Conservation (phyloP, 2,329 filamentous ascomycete species). For the Mollisia scopiformis region DNA sequence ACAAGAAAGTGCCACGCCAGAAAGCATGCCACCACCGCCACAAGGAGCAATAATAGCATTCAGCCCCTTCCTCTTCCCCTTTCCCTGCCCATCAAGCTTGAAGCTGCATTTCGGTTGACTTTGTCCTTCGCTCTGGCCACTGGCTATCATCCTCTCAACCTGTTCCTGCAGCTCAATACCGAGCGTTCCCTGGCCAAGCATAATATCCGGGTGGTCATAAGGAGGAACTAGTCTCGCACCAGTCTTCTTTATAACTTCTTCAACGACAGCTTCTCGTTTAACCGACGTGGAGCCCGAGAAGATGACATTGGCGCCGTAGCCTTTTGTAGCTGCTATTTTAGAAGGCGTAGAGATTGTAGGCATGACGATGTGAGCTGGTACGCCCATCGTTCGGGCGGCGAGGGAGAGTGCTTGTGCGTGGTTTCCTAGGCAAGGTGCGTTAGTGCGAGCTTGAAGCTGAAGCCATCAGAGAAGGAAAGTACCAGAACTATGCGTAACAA, state of each 20-base stretch:
- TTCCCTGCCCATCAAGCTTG: slow-evolving; percentile 9
- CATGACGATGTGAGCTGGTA: slow-evolving; percentile 92
- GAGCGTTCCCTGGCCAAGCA: slow-evolving; percentile 90
- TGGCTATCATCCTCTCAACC: slow-evolving; percentile 56
- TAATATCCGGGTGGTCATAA: slow-evolving; percentile 90
- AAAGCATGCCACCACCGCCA: slow-evolving; percentile 87
- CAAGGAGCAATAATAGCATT: slow-evolving; percentile 81
- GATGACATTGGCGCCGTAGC: slow-evolving; percentile 76
- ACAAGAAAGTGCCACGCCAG: slow-evolving; percentile 78
- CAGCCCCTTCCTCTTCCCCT: slow-evolving; percentile 42
- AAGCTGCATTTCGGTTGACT: slow-evolving; percentile 21
- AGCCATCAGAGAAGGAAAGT: slow-evolving; percentile 27
- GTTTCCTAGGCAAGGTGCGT: slow-evolving; percentile 65
- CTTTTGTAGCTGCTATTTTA: slow-evolving; percentile 82
- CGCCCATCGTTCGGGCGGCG: slow-evolving; percentile 71
- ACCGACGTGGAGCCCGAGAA: slow-evolving; percentile 80
- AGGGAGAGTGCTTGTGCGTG: slow-evolving; percentile 92
- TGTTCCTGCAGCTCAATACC: slow-evolving; percentile 83
- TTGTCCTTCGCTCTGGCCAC: slow-evolving; percentile 23
- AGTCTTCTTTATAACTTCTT: slow-evolving; percentile 69
- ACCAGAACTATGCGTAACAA: slow-evolving; percentile 92
- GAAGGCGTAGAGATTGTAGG: slow-evolving; percentile 80
- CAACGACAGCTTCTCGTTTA: slow-evolving; percentile 80
- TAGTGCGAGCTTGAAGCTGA: neutral
- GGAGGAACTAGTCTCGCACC: slow-evolving; percentile 83